A percentile compares a stretch with the other conserved stretches of the same genome.
Conservation (phyloP, 2,329 filamentous ascomycete genomes). For the Diplodia scrobiculata region DNA sequence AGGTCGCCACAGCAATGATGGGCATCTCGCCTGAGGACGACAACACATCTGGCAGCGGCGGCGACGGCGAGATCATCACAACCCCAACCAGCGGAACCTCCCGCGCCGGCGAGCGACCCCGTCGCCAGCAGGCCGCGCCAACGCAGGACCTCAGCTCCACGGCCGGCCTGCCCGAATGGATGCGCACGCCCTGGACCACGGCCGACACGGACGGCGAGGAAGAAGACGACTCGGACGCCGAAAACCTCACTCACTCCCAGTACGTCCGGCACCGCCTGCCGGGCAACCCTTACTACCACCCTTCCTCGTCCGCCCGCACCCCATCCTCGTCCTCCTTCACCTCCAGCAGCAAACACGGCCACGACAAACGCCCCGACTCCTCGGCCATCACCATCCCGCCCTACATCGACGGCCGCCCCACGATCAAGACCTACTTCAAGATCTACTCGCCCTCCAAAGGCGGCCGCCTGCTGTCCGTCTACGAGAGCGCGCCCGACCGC, state of each 20-base stretch:
- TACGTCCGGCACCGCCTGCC: constrained; percentile 7
- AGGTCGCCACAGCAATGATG: constrained; percentile 30
- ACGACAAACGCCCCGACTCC: neutral
- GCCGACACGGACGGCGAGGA: neutral
- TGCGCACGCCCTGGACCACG: constrained; percentile 5
- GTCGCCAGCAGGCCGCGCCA: neutral
- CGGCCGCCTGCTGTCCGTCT: constrained; percentile 61
- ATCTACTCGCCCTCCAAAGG: constrained; percentile 62
- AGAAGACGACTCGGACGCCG: neutral
- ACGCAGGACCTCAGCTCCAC: neutral
- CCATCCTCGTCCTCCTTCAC: neutral
- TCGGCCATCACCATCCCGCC: constrained; percentile 45
- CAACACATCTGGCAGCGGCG: constrained; percentile 52
- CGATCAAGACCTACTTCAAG: constrained; percentile 64
- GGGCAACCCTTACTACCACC: constrained; percentile 5
- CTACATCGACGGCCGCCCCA: constrained; percentile 59
- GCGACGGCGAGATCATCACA: constrained; percentile 45
- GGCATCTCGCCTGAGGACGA: constrained; percentile 35
- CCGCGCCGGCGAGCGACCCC: constrained; percentile 14
- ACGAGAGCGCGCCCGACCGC: constrained; percentile 59
- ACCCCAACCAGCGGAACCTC: constrained; percentile 33
- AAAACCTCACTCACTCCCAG: constrained; percentile 1
- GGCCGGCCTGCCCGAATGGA: constrained; percentile 14
- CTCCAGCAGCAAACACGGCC: constrained; percentile 5
- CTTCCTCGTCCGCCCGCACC: neutral